Evolutionary conservation across 768 basidiomycete species (phyloP), one percentile per base, ranked within the genome.

Genomic region (Dioszegia aurantiaca): DNA sequence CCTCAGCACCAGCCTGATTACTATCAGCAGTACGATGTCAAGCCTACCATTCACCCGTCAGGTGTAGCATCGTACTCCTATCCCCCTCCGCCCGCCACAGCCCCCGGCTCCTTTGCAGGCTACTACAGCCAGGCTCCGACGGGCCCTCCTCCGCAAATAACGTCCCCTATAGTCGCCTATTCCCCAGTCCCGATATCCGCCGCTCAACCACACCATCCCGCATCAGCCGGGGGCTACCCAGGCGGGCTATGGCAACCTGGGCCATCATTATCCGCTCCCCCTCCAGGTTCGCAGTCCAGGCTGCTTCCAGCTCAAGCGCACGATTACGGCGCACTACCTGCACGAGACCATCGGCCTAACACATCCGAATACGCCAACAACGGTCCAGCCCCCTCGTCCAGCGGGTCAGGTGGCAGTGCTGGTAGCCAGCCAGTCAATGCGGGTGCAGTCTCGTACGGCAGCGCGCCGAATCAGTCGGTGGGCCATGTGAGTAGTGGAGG

Each of bases 71-170:
- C 33, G 3, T 64, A 60, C 24, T 21, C 33, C 12, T 64, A 64
- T 54, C 62, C 59, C 48, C 62, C 59, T 30, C 62, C 62, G 12
- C 62, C 62, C 16, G 45, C 53, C 2, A 64, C 62, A 9, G 62
- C 62, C 19, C 62, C 62, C 2, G 31, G 47, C 21, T 37, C 62
- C 21, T 64, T 60, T 43, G 46, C 47, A 21, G 47, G 52, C 16
- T 63, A 59, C 52, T 42, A 51, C 39, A 21, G 30, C 42, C 51
- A 53, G 23, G 17, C 16, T 31, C 36, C 21, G 16, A 31, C 37
- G 9, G 37, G 17, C 4, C 24, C 51, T n/a, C 8, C 19, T 3
- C 26, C 37, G 14, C 36, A 39, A 24, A 40, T 53, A 12, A 9
- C 36, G 8, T 53, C 51, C 1, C 51, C 51, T 19, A 53, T 53